phyloP scores from a whole-genome alignment of 2,329 filamentous ascomycete genomes.

The Thermomyces lanuginosus region DNA sequence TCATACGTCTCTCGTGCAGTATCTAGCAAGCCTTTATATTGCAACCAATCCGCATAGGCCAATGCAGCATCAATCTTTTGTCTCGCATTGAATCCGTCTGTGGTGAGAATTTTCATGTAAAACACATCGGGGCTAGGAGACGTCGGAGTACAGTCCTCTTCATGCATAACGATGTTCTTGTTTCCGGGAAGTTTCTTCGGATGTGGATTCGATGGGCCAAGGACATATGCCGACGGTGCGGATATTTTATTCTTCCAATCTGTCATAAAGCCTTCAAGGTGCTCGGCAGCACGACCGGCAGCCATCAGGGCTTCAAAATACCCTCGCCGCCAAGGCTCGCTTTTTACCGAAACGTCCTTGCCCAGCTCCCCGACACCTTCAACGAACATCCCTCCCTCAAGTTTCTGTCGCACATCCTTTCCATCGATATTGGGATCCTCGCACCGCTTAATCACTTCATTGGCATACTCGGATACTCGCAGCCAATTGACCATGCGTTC shows the following conservation, averaged over 20 bases:
- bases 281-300: constrained; percentile 58
- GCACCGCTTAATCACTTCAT: constrained; percentile 45
- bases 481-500: constrained; percentile 51
- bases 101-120: constrained; percentile 70
- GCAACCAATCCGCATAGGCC: constrained; percentile 70
- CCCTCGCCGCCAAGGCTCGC: constrained; percentile 68
- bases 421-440: constrained; percentile 57
- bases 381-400: constrained; percentile 35
- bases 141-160: constrained; percentile 57
- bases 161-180: constrained; percentile 46
- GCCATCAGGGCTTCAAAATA: constrained; percentile 74
- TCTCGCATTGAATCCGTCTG: constrained; percentile 58
- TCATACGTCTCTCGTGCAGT: constrained; percentile 56
- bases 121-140: constrained; percentile 57
- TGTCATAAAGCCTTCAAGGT: constrained; percentile 61
- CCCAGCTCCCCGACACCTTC: constrained; percentile 40
- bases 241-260: constrained; percentile 51
- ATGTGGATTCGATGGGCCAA: constrained; percentile 68
- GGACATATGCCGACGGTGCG: constrained; percentile 56
- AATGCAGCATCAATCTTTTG: constrained; percentile 71
- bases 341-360: constrained; percentile 57
- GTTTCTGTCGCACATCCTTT: constrained; percentile 42
- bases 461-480: constrained; percentile 43
- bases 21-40: constrained; percentile 52
- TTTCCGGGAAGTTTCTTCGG: constrained; percentile 51